Conservation (phyloP, 1,139 yeast species). For the Lodderomyces orthopsilosis region DNA sequence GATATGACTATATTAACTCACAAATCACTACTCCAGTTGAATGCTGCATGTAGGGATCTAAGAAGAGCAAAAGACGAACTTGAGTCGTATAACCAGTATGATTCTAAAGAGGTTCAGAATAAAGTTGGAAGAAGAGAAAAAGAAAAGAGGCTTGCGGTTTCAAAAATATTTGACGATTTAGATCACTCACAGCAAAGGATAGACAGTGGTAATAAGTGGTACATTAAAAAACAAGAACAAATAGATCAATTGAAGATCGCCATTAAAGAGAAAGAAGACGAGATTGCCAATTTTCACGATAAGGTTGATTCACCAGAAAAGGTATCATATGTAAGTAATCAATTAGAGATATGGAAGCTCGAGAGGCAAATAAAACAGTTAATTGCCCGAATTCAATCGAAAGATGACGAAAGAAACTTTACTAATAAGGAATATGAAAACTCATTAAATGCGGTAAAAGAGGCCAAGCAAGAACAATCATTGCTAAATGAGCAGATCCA, state of each 20-base stretch:
- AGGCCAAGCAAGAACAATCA: conserved; percentile 44
- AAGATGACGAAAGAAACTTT: conserved; percentile 57
- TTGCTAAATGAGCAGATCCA: conserved; percentile 27
- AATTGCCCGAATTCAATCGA: conserved; percentile 34
- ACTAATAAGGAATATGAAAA: conserved; percentile 64
- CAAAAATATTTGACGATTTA: conserved; percentile 31
- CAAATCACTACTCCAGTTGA: conserved; percentile 35
- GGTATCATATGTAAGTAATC: conserved; percentile 22
- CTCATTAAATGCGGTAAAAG: conserved; percentile 55
- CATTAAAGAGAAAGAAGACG: conserved; percentile 19
- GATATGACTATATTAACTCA: conserved; percentile 33
- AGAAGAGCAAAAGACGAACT: conserved; percentile 28
- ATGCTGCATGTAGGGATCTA: conserved; percentile 27
- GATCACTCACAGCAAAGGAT: conserved; percentile 40
- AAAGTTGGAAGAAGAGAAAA: conserved; percentile 32
- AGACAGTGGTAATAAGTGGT: conserved; percentile 40
- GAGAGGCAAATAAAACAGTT: conserved; percentile 37
- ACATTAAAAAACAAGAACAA: conserved; percentile 33
- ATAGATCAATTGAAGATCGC: conserved; percentile 24
- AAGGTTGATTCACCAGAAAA: conserved; percentile 14
- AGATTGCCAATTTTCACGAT: conserved; percentile 16
- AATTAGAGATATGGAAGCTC: conserved; percentile 39
- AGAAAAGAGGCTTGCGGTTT: conserved; percentile 28
- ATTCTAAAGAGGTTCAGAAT: conserved; percentile 23
- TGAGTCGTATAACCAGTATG: conserved; percentile 22